Evolutionary conservation across 208 protist species (phyloP).

Genomic region (Acanthamoeba healyi): DNA sequence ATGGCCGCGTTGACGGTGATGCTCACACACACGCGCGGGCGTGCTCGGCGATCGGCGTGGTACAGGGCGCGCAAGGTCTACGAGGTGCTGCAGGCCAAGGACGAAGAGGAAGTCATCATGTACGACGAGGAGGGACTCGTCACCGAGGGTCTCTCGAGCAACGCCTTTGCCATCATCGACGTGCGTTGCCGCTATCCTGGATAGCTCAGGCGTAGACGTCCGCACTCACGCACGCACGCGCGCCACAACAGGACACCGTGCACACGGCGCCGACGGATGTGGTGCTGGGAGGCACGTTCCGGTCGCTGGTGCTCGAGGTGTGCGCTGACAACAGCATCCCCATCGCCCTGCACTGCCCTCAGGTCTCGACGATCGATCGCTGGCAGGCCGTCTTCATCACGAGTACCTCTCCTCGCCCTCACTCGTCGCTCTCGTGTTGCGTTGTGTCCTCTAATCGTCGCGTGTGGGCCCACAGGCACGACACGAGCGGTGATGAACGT

Average conservation of each 20-base stretch:
- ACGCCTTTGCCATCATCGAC: conserved; percentile 19
- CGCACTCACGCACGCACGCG: not conserved
- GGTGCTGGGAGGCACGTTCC: conserved; percentile 36
- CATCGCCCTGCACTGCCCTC: conserved; percentile 36
- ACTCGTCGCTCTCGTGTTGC: too few relatives aligned
- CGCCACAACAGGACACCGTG: not conserved
- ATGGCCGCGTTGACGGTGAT: too few relatives aligned
- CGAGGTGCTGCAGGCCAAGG: conserved; percentile 49
- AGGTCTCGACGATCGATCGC: not conserved
- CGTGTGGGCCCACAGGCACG: not conserved
- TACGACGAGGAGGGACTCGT: conserved; percentile 13
- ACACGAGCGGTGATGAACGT: conserved; percentile 20
- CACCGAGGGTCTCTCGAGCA: conserved; percentile 59
- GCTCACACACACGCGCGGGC: too few relatives aligned
- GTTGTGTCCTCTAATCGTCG: not conserved
- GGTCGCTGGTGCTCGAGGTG: not conserved
- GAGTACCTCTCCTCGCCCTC: not conserved
- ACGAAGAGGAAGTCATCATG: conserved; percentile 62
- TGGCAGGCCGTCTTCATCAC: conserved; percentile 58
- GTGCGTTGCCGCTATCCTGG: not conserved
- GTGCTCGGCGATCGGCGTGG: too few relatives aligned
- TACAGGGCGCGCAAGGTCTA: conserved; percentile 44
- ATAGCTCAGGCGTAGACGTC: not conserved
- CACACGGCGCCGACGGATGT: conserved; percentile 50
- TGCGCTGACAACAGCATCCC: conserved; percentile 12